Conservation (phyloP, 345 rosid species). For the Rhizophora apiculata region DNA sequence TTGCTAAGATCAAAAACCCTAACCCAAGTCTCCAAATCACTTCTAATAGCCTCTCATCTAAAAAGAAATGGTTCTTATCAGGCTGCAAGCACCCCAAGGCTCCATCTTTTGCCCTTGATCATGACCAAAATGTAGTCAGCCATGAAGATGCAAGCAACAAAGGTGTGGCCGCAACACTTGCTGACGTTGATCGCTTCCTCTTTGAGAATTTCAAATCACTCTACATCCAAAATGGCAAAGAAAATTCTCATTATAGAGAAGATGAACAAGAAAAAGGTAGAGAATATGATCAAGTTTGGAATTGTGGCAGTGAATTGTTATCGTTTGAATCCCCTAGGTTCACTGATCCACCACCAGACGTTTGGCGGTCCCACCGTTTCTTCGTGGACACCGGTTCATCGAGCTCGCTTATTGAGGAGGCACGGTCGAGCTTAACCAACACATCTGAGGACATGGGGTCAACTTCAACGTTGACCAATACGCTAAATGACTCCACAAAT, state of each 20-base stretch:
- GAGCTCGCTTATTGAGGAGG: conserved; percentile 47
- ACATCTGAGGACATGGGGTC: conserved; percentile 26
- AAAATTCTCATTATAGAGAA: not conserved
- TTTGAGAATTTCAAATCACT: conserved; percentile 83
- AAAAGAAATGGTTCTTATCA: conserved; percentile 47
- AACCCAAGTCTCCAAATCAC: conserved; percentile 34
- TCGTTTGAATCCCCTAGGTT: conserved; percentile 37
- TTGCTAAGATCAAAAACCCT: conserved; percentile 59
- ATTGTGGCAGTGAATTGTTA: not conserved
- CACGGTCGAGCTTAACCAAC: conserved; percentile 35
- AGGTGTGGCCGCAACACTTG: conserved; percentile 55
- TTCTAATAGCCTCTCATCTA: conserved; percentile 20
- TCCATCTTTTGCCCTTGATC: conserved; percentile 45
- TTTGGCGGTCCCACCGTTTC: conserved; percentile 43
- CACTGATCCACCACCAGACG: conserved; percentile 24
- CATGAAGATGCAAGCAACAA: conserved; percentile 6
- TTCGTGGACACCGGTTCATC: conserved; percentile 44
- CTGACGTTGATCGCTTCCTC: conserved; percentile 76
- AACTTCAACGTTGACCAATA: conserved; percentile 27
- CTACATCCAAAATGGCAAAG: conserved; percentile 44
- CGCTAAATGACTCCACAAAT: not conserved
- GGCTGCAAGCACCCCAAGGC: conserved; percentile 66
- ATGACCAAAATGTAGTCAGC: not conserved
- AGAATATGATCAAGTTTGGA: not conserved
- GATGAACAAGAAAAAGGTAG: not conserved